Conservation (phyloP, 352 stramenopile species). For the Pythium aquatile region DNA sequence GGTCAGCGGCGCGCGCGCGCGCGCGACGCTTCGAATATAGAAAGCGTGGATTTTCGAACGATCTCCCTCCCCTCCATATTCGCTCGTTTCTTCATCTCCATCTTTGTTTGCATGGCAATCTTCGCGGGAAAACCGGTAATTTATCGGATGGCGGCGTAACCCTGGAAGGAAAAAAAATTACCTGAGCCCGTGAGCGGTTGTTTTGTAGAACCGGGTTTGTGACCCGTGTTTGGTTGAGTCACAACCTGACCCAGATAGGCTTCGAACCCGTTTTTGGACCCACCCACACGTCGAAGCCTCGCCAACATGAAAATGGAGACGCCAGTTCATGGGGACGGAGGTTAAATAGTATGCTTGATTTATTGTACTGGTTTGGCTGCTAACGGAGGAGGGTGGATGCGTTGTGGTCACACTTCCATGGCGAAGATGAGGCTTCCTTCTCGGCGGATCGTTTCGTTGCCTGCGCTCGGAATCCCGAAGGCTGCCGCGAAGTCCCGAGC, state of each 20-base stretch:
- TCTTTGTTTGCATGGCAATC: conserved; percentile 6
- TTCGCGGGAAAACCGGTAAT: conserved; percentile 23
- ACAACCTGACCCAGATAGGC: too few relatives aligned
- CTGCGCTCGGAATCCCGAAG: conserved; percentile 7
- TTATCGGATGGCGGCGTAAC: conserved; percentile 5
- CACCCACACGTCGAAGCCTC: too few relatives aligned
- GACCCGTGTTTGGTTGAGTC: too few relatives aligned
- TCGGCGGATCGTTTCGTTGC: conserved; percentile 4
- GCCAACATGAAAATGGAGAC: too few relatives aligned
- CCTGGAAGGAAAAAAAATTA: not conserved
- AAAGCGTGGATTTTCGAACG: conserved; percentile 27
- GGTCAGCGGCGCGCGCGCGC: not conserved
- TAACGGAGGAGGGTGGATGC: too few relatives aligned
- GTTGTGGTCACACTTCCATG: conserved; percentile 15
- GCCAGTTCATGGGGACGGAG: too few relatives aligned
- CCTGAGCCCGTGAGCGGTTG: too few relatives aligned
- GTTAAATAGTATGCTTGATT: too few relatives aligned
- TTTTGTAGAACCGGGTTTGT: too few relatives aligned
- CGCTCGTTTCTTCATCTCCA: not conserved
- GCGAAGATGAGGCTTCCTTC: conserved; percentile 24
- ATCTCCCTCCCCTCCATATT: not conserved
- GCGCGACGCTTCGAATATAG: conserved; percentile 19
- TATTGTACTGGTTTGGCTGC: too few relatives aligned
- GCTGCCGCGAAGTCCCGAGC: not conserved
- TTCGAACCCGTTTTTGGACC: too few relatives aligned